Conservation (phyloP, 805 yeast species). For the Barnettozyma salicaria region DNA sequence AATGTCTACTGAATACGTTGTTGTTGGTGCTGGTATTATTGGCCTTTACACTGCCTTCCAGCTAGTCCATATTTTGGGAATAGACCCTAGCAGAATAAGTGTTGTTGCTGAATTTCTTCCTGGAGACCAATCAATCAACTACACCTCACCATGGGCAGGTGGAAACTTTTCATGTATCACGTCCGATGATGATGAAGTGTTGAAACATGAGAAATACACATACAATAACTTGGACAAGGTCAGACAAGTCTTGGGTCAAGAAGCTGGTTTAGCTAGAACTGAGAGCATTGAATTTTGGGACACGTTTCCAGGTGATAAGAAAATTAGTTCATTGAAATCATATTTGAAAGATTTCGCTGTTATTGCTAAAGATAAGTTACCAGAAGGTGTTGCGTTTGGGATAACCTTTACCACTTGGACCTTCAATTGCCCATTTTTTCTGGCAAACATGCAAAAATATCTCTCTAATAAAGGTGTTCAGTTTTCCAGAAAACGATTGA, state of each 20-base stretch:
- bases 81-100: constrained; percentile 39
- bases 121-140: constrained; percentile 69
- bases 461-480: constrained; percentile 44
- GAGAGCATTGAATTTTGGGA: constrained; percentile 60
- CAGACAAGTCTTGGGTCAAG: constrained; percentile 42
- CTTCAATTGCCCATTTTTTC: constrained; percentile 64
- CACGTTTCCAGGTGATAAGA: constrained; percentile 37
- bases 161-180: constrained; percentile 58
- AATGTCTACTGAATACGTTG: constrained; percentile 16
- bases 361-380: constrained; percentile 34
- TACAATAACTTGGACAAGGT: constrained; percentile 42
- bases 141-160: constrained; percentile 81
- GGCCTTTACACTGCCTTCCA: constrained; percentile 59
- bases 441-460: constrained; percentile 40
- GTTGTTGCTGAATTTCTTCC: constrained; percentile 65
- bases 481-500: constrained; percentile 40
- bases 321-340: constrained; percentile 40
- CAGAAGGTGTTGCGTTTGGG: constrained; percentile 51
- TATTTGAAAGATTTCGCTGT: constrained; percentile 44
- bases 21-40: constrained; percentile 55
- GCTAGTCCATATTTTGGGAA: constrained; percentile 37
- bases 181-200: constrained; percentile 45
- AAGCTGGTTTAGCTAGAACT: constrained; percentile 46
- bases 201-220: constrained; percentile 51
- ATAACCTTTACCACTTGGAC: constrained; percentile 53